These are phyloP conservation scores for Stemphylium beticola DNA, from an alignment of 2,329 filamentous ascomycete genomes.

Conservation along the genomic window DNA sequence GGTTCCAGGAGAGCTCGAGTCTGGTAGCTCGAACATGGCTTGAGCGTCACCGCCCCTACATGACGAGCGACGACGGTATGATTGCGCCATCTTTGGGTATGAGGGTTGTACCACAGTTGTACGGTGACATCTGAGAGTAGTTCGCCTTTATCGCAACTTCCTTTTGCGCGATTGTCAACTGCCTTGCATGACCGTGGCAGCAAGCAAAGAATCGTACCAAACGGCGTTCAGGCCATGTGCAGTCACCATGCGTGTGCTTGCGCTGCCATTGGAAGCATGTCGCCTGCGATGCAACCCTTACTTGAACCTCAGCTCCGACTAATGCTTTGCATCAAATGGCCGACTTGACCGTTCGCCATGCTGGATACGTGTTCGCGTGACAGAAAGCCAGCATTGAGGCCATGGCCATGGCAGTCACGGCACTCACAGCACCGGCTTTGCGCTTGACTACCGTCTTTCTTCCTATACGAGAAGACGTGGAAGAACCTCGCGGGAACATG, in stretches of 20 bases:
- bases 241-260: neutral
- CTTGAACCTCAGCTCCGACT: neutral
- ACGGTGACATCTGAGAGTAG: neutral
- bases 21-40: conserved; percentile 25
- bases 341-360: conserved; percentile 5
- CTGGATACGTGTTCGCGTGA: conserved; percentile 21
- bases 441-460: neutral
- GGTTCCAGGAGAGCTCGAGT: conserved; percentile 13
- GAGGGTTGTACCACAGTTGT: neutral
- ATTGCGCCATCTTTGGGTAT: conserved; percentile 16
- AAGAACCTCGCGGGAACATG: conserved; percentile 11
- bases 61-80: conserved; percentile 27
- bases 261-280: conserved; percentile 10
- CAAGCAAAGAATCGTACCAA: neutral
- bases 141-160: conserved; percentile 3
- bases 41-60: conserved; percentile 26
- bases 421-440: neutral
- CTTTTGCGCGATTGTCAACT: conserved; percentile 7
- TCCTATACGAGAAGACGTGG: conserved; percentile 4
- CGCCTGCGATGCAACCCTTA: conserved; percentile 4
- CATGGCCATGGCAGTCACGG: neutral
- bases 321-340: conserved; percentile 6
- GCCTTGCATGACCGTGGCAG: neutral
- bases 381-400: conserved; percentile 5
- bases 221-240: neutral